Base-by-base conservation (phyloP, 306 rosid genomes). In the Ceratonia siliqua region DNA sequence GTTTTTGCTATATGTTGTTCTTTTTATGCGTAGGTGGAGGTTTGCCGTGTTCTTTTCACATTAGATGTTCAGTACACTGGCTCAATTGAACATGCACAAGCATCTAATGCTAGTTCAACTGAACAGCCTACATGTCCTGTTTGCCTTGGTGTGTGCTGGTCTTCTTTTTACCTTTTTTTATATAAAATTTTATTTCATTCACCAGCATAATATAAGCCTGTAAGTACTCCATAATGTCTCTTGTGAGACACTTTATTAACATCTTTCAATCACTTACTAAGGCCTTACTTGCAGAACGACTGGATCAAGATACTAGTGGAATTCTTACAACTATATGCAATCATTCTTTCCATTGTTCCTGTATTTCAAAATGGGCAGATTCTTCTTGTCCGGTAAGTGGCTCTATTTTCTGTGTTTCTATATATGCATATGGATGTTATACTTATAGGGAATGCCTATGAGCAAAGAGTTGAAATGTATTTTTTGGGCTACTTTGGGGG, bases 251-350 rank as follows among this genome's bases (percentile, higher is more conserved):
- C 32, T 14, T 64, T 28, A 39, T 32, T 2, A 27, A 35, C 62
- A n/a, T 39, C 46, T 25, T 3, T 21, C 12, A 32, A 17, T 25
- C 21, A 2, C 46, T 68, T 69, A 53, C 61, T 4, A 39, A 52
- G 22, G 62, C 35, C 50, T 71, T 59, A 54, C 78, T 24, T 81
- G 78, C 89, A 94, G 98, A 94, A 83, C 87, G 93, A 55, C 75
- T 94, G 72, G 98, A 94, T 85, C 97, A 90, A 85, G 98, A 90
- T 57, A 77, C 80, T 2, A 24, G 90, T 79, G 97, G 98, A 81
- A 94, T 91, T 67, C 98, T 94, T 54, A 94, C 97, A 8, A 94
- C 97, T 43, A 94, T 94, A 58, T 94, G 98, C 88, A 94, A 94
- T 72, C 98, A 94, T 83, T 94, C 98, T 78, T 94, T 94, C 75